These are phyloP conservation scores for Acer campestre DNA, from an alignment of 345 rosid species.

Conservation along the genomic window DNA sequence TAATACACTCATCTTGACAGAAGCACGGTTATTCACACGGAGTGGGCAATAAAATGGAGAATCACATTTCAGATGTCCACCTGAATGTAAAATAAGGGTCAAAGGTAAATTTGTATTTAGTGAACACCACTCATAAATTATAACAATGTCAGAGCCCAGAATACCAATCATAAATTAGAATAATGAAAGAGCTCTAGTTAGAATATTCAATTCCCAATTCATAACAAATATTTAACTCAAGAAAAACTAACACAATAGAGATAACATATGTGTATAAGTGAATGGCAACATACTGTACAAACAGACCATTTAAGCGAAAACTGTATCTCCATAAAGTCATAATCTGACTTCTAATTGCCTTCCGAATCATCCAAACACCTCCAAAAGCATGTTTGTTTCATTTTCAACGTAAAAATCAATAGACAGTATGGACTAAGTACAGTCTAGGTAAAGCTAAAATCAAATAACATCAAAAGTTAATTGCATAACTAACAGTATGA, in stretches of 20 bases:
- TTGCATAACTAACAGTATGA: not conserved
- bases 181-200: not conserved
- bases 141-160: not conserved
- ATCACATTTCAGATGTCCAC: constrained; percentile 23
- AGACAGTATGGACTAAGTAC: not conserved
- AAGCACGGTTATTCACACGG: constrained; percentile 21
- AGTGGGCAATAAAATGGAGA: constrained; percentile 21
- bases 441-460: not conserved
- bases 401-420: not conserved
- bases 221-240: not conserved
- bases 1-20: constrained; percentile 30
- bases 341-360: not conserved
- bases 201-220: not conserved
- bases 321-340: not conserved
- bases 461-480: too few species aligned
- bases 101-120: not conserved
- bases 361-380: not conserved
- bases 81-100: constrained; percentile 30
- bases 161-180: not conserved
- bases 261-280: not conserved
- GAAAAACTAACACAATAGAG: not conserved
- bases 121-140: not conserved
- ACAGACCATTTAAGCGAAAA: not conserved
- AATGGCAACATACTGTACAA: not conserved
- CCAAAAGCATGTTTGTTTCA: not conserved